Base-by-base conservation (phyloP, 2,329 filamentous ascomycete species). In the Curvularia eragrostidis region DNA sequence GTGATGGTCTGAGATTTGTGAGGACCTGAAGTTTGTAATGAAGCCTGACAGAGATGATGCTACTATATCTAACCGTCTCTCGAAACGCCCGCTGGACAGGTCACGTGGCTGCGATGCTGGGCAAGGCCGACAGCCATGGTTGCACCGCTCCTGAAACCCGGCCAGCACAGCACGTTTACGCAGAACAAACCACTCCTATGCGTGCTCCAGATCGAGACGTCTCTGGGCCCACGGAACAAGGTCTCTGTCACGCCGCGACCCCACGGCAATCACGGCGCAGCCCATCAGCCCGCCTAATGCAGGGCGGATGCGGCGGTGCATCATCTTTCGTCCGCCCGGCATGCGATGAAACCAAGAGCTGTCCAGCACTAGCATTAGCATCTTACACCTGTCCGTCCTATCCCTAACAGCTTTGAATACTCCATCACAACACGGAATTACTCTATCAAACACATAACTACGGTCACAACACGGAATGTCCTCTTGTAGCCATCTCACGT, bases 301-400 rank as follows among this genome's bases (percentile, higher is more conserved):
- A 59, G 56, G 43, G 24, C 47, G 51, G 42, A 30, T 43, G 56
- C 55, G 55, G 60, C 60, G 55, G 59, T 59, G 61, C 56, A 55
- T 54, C 59, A 46, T 44, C 55, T 43, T 62, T 59, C 54, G 52
- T 62, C 55, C 58, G 56, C 52, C 59, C 56, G 63, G 58, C 8
- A 54, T 59, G 56, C 42, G 64, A 64, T 66, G 66, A 68, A 67
- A 67, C 65, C 58, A 58, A 53, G 43, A 55, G 28, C 59, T 52
- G 56, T 36, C 48, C 38, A 59, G 24, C 50, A 54, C 58, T 58
- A 62, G 42, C 55, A 54, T 61, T 62, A 64, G 61, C 55, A 58
- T 58, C 51, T 50, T 32, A 54, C 56, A 62, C 38, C 56, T n/a
- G n/a, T n/a, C n/a, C n/a, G n/a, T n/a, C n/a, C n/a, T n/a, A n/a